A percentile compares a stretch with the other conserved stretches of the same genome.
Conservation (phyloP, 768 basidiomycete genomes). For the Kwoniella botswanensis region DNA sequence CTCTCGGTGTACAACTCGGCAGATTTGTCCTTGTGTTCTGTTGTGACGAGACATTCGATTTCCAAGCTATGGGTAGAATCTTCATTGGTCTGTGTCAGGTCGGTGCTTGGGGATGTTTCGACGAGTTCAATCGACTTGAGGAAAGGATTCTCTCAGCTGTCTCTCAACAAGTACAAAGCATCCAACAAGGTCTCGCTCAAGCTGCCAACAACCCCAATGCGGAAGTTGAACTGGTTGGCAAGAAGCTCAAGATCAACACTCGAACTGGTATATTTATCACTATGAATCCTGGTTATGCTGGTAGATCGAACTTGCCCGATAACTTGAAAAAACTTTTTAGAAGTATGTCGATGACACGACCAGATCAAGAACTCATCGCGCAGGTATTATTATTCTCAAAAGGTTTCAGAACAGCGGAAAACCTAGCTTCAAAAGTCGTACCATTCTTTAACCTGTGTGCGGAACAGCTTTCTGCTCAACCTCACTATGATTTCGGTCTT, state of each 20-base stretch:
- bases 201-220: constrained; percentile 80
- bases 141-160: constrained; percentile 97
- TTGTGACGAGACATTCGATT: constrained; percentile 99
- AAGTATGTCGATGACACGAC: constrained; percentile 99
- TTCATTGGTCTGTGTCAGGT: constrained; percentile 99
- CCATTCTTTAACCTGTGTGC: constrained; percentile 99
- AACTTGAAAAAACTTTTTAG: constrained; percentile 77
- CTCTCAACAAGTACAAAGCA: constrained; percentile 97
- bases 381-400: constrained; percentile 99
- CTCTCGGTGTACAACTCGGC: constrained; percentile 94
- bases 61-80: constrained; percentile 99
- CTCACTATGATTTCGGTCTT: constrained; percentile 98
- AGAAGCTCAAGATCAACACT: constrained; percentile 87
- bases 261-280: constrained; percentile 99
- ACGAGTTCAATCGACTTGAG: constrained; percentile 79
- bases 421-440: constrained; percentile 95
- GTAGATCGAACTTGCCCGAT: constrained; percentile 72
- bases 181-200: constrained; percentile 90
- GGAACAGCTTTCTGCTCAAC: constrained; percentile 94
- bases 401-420: constrained; percentile 97
- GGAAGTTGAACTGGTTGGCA: constrained; percentile 95
- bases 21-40: constrained; percentile 99
- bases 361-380: constrained; percentile 96
- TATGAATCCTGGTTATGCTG: constrained; percentile 98
- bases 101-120: constrained; percentile 86